Base-by-base conservation (phyloP, 1,284 basidiomycete genomes). In the Irpex rosettiformis region DNA sequence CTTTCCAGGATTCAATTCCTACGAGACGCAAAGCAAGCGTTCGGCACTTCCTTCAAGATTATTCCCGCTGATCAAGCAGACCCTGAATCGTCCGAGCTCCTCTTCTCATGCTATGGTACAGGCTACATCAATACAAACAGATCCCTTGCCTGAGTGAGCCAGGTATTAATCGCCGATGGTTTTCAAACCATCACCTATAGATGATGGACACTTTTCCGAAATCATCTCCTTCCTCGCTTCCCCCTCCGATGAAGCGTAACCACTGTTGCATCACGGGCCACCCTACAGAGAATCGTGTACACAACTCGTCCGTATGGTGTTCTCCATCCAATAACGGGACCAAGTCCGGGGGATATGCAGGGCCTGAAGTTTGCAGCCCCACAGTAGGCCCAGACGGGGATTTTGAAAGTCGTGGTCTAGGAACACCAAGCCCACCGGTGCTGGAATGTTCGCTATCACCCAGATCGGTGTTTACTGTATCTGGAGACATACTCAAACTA, bases 271-370 rank as follows among this genome's bases (percentile, higher is more conserved):
- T 76, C 61, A 89, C 76, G 3, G 86, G 84, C 94, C 94, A 96
- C 4, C 90, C 88, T 57, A 89, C 85, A 63, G 91, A 86, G 66
- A 94, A 94, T 54, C 70, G 78, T 18, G 92, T 89, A 61, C 91
- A 91, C 52, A 98, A 76, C 72, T 97, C 94, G 71, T 98, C 96
- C 1, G 93, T 89, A 71, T 95, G 91, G 73, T 94, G 94, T 59
- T 89, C 88, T 3, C 94, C 95, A 67, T 97, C 89, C 10, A 97
- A 77, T 58, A 91, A 72, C 3, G 77, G 66, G 22, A 84, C 67
- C 40, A 97, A 67, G 25, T 86, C 87, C 4, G 75, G 73, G 13
- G 88, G 88, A 63, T 77, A 81, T 33, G 73, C 52, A 40, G 63
- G 59, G 16, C 58, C 63, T 27, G 58, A 69, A 18, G 64, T 63